Evolutionary conservation across 495 filamentous ascomycete genomes (phyloP).

Genomic region (Pseudotulostoma volvatum): DNA sequence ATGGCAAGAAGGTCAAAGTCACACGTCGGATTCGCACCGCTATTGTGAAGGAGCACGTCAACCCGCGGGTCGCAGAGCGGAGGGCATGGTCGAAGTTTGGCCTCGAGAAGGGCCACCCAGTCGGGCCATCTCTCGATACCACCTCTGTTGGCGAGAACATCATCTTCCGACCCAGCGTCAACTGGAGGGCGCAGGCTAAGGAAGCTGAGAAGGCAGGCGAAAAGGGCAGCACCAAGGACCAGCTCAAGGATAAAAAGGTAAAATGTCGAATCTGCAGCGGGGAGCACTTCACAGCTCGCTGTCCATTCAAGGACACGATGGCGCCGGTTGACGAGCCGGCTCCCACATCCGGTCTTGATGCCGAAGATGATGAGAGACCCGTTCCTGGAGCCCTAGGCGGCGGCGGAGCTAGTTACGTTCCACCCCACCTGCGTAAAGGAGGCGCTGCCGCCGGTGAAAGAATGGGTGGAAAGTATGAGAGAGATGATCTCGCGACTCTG

Average conservation of each 20-base stretch:
- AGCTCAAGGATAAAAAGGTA: conserved; percentile 97
- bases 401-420: conserved; percentile 70
- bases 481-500: conserved; percentile 90
- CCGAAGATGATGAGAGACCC: conserved; percentile 32
- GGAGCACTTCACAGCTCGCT: conserved; percentile 95
- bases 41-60: conserved; percentile 76
- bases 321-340: conserved; percentile 54
- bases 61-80: conserved; percentile 89
- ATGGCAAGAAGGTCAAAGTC: conserved; percentile 89
- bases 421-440: conserved; percentile 74
- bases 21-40: conserved; percentile 86
- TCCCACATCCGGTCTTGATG: conserved; percentile 33
- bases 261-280: conserved; percentile 98
- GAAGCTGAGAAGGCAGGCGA: conserved; percentile 66
- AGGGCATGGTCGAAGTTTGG: conserved; percentile 89
- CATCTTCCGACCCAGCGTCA: conserved; percentile 72
- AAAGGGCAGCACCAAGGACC: conserved; percentile 61
- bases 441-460: conserved; percentile 49
- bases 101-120: conserved; percentile 52
- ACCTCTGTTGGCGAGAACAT: conserved; percentile 95
- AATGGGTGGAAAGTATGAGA: conserved; percentile 89
- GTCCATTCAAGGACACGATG: conserved; percentile 74
- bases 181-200: conserved; percentile 79
- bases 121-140: conserved; percentile 62
- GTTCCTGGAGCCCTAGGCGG: conserved; percentile 43